These are phyloP conservation scores for Pleomassaria siparia DNA, from an alignment of 2,329 filamentous ascomycete species.

Conservation along the genomic window DNA sequence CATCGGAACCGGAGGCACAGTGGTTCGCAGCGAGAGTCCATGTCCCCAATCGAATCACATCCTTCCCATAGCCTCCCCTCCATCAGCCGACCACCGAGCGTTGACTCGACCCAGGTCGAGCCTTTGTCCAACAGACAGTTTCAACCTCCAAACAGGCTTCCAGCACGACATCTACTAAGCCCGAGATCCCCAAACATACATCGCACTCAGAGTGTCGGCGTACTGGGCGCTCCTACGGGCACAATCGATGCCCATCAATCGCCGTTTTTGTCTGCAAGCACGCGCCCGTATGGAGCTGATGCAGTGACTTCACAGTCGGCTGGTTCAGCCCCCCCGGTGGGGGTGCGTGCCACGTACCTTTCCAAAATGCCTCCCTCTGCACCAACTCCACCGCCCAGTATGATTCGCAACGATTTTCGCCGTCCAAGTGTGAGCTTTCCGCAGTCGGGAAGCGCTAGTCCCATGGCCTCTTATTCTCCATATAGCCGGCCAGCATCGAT, in stretches of 20 bases:
- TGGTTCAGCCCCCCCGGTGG: constrained; percentile 50
- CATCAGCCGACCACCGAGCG: constrained; percentile 39
- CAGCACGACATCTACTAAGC: constrained; percentile 56
- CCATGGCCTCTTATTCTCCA: constrained; percentile 49
- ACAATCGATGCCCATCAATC: constrained; percentile 53
- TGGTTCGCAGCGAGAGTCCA: constrained; percentile 48
- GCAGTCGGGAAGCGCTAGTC: constrained; percentile 48
- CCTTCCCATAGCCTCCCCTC: constrained; percentile 36
- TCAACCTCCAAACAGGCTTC: constrained; percentile 26
- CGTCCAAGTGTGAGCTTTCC: constrained; percentile 41
- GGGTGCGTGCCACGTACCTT: constrained; percentile 39
- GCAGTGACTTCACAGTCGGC: constrained; percentile 48
- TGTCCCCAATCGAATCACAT: constrained; percentile 40
- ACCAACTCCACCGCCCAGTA: constrained; percentile 34
- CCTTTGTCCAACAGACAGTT: constrained; percentile 24
- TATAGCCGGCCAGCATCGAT: constrained; percentile 37
- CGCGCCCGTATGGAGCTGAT: constrained; percentile 48
- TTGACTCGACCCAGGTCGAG: constrained; percentile 34
- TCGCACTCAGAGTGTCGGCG: constrained; percentile 54
- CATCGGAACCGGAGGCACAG: constrained; percentile 42
- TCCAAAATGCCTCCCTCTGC: constrained; percentile 28
- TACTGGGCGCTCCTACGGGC: constrained; percentile 46
- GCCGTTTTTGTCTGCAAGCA: constrained; percentile 49
- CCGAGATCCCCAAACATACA: constrained; percentile 57
- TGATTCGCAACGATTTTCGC: constrained; percentile 26